These are phyloP conservation scores for Neofusicoccum sp. DNA, from an alignment of 2,329 filamentous ascomycete species.

Conservation along the genomic window DNA sequence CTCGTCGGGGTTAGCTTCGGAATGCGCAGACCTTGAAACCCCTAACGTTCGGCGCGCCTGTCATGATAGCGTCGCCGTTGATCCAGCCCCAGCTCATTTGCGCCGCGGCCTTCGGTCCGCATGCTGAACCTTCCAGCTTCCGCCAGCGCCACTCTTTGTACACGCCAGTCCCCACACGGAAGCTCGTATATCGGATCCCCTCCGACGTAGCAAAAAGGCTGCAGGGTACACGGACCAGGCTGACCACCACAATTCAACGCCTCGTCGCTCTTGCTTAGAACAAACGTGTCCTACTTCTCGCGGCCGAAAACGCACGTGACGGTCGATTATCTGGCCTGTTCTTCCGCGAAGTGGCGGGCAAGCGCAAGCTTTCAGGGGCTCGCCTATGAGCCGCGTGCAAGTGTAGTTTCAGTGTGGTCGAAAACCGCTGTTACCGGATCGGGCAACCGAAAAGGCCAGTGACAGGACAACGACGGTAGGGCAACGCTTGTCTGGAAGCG, in stretches of 20 bases:
- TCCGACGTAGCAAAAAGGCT: neutral
- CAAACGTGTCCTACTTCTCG: too few relatives aligned
- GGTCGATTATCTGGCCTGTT: neutral
- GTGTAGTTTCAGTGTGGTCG: neutral
- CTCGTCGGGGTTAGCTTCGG: neutral
- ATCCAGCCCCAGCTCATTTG: neutral
- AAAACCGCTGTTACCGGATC: neutral
- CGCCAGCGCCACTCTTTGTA: neutral
- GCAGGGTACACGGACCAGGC: too few relatives aligned
- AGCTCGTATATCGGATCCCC: neutral
- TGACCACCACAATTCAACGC: too few relatives aligned
- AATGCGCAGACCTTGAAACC: conserved; percentile 6
- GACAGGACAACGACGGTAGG: too few relatives aligned
- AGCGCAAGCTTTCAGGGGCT: neutral
- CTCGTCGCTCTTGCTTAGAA: too few relatives aligned
- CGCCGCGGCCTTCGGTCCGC: neutral
- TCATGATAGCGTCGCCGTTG: neutral
- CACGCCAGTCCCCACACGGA: neutral
- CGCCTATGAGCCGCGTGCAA: neutral
- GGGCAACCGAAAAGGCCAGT: neutral
- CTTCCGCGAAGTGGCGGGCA: neutral
- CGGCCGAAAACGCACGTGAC: neutral
- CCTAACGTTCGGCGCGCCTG: neutral
- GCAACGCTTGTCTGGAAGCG: too few relatives aligned
- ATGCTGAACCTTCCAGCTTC: neutral